A percentile compares a stretch with the other conserved stretches of the same genome.
Conservation (phyloP, 1,139 yeast species). For the Hemisphaericaspora lyxosophila region DNA sequence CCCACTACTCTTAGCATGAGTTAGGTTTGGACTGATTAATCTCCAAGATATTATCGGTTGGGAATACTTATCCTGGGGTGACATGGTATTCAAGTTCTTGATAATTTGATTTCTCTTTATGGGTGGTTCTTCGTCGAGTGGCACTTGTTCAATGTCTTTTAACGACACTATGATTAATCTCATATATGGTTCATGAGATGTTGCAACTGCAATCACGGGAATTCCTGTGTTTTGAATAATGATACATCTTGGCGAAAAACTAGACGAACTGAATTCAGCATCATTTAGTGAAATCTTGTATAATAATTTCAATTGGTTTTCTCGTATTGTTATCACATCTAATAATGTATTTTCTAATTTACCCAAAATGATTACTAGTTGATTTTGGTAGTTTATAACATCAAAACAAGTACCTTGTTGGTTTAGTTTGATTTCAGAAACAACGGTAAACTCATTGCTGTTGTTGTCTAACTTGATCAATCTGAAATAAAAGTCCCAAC, state of each 20-base stretch:
- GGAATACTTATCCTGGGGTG: conserved; percentile 74
- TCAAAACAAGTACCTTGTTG: conserved; percentile 54
- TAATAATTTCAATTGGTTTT: conserved; percentile 20
- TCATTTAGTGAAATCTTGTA: conserved; percentile 65
- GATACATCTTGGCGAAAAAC: conserved; percentile 61
- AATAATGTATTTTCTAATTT: conserved; percentile 61
- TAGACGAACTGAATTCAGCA: conserved; percentile 69
- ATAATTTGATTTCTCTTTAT: conserved; percentile 47
- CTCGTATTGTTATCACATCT: conserved; percentile 37
- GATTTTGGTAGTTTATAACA: conserved; percentile 21
- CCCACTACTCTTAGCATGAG: conserved; percentile 35
- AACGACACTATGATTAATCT: conserved; percentile 53
- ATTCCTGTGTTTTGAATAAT: conserved; percentile 23
- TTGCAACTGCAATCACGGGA: conserved; percentile 53
- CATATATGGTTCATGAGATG: conserved; percentile 78
- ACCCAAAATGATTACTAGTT: conserved; percentile 51
- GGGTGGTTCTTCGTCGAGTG: conserved; percentile 7
- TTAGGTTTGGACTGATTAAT: conserved; percentile 17
- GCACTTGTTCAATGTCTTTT: conserved; percentile 25
- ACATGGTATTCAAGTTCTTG: conserved; percentile 55
- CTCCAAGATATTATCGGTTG: conserved; percentile 51
- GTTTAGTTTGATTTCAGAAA: conserved; percentile 38
- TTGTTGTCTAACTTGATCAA: conserved; percentile 32
- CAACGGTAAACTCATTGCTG: conserved; percentile 16
- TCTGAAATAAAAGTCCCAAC: conserved; percentile 57